Evolutionary conservation across 768 basidiomycete genomes (phyloP).

Genomic region (Pisolithus orientalis): DNA sequence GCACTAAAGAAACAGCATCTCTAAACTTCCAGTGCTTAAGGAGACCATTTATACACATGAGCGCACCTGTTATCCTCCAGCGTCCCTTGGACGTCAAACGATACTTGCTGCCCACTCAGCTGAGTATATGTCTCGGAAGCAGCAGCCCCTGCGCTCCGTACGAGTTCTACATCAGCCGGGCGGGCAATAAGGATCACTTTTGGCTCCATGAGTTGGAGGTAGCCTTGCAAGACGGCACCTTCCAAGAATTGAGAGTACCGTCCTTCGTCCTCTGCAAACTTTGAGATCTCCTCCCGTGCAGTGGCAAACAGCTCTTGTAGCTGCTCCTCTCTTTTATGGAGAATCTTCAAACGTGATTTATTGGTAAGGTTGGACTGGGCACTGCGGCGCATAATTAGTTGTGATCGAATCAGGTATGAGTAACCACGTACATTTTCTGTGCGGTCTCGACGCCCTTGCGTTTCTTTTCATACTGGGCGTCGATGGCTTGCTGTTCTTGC

Average conservation of each 20-base stretch:
- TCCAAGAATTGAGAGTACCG: constrained; percentile 81
- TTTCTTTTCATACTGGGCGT: constrained; percentile 93
- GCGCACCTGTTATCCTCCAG: constrained; percentile 66
- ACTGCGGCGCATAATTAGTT: constrained; percentile 35
- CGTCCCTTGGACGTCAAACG: constrained; percentile 51
- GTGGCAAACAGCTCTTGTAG: constrained; percentile 82
- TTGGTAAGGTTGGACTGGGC: constrained; percentile 95
- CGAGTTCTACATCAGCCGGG: constrained; percentile 55
- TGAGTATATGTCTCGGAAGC: constrained; percentile 69
- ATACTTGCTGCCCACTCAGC: constrained; percentile 64
- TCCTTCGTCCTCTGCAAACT: constrained; percentile 56
- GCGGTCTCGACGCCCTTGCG: constrained; percentile 88
- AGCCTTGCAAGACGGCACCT: constrained; percentile 79
- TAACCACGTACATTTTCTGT: constrained; percentile 82
- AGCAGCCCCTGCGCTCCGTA: constrained; percentile 54
- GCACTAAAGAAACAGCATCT: constrained; percentile 39
- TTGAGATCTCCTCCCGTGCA: constrained; percentile 56
- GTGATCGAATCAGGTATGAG: not conserved
- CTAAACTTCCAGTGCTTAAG: not conserved
- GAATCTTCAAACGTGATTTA: constrained; percentile 85
- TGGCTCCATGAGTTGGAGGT: constrained; percentile 77
- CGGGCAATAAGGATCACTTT: constrained; percentile 61
- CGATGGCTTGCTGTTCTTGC: constrained; percentile 92
- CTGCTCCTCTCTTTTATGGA: constrained; percentile 89
- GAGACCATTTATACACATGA: not conserved